phyloP scores from a whole-genome alignment of 305 asterid species.

The Fraxinus paxiana region DNA sequence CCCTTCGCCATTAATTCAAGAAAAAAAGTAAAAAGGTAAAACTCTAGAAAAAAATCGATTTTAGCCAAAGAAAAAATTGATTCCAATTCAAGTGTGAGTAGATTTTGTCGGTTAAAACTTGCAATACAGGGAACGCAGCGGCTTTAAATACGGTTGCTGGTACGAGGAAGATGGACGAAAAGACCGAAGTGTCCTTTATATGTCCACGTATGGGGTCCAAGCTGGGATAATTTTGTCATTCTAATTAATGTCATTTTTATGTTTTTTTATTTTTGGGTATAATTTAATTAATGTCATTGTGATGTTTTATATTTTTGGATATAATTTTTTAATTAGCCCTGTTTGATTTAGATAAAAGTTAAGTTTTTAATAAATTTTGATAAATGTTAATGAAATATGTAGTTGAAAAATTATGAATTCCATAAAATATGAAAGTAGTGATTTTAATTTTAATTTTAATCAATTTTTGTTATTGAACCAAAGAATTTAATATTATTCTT shows the following conservation, averaged over 20 bases:
- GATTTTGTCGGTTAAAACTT: not conserved
- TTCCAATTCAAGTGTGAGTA: not conserved
- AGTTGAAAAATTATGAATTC: no score
- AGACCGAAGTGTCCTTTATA: not conserved
- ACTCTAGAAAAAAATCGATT: not conserved
- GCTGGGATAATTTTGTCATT: not conserved
- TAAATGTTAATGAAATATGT: no score
- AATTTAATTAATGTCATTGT: no score
- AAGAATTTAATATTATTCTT: no score
- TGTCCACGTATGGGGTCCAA: not conserved
- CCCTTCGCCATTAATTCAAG: constrained; percentile 47
- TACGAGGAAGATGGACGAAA: not conserved
- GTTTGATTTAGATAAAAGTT: no score
- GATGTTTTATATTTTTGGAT: no score
- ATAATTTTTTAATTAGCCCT: no score
- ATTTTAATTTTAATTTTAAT: no score
- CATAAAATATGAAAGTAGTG: no score
- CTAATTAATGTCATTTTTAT: not conserved
- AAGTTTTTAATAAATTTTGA: no score
- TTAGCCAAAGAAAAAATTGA: not conserved
- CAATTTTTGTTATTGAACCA: not conserved
- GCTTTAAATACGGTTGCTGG: not conserved
- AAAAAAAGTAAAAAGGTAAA: not conserved
- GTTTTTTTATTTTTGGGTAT: not conserved
- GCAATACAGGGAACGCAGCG: not conserved